These are phyloP conservation scores for Termitomyces sp. DNA, from an alignment of 768 basidiomycete genomes.

Conservation along the genomic window DNA sequence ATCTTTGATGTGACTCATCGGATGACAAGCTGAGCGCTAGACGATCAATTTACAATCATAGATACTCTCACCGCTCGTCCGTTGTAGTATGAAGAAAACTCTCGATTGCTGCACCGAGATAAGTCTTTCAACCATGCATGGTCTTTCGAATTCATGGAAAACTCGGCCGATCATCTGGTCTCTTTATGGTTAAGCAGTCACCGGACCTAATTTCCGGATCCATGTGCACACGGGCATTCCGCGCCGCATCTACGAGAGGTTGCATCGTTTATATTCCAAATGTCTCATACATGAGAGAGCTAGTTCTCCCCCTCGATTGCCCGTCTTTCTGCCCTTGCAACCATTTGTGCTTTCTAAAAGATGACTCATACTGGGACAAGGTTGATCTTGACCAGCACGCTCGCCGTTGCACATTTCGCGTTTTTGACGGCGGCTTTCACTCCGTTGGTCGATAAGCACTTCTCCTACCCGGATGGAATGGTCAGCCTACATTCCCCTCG, in stretches of 20 bases:
- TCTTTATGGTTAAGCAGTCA: neutral
- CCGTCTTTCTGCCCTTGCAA: neutral
- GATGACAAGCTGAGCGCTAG: too few species aligned
- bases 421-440: constrained; percentile 5
- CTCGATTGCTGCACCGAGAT: neutral
- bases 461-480: constrained; percentile 12
- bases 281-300: neutral
- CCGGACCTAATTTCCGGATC: neutral
- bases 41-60: too few species aligned
- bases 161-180: neutral
- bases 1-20: too few species aligned
- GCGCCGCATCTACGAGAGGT: neutral
- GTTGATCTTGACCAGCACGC: neutral
- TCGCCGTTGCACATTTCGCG: neutral
- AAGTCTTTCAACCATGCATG: neutral
- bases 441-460: constrained; percentile 12
- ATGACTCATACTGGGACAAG: constrained; percentile 3
- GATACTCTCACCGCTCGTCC: neutral
- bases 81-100: neutral
- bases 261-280: neutral
- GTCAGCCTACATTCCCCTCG: neutral
- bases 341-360: neutral
- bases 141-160: neutral
- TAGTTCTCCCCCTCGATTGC: neutral
- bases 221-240: constrained; percentile 1